Conservation (phyloP, 352 stramenopile genomes). For the Globisporangium splendens region DNA sequence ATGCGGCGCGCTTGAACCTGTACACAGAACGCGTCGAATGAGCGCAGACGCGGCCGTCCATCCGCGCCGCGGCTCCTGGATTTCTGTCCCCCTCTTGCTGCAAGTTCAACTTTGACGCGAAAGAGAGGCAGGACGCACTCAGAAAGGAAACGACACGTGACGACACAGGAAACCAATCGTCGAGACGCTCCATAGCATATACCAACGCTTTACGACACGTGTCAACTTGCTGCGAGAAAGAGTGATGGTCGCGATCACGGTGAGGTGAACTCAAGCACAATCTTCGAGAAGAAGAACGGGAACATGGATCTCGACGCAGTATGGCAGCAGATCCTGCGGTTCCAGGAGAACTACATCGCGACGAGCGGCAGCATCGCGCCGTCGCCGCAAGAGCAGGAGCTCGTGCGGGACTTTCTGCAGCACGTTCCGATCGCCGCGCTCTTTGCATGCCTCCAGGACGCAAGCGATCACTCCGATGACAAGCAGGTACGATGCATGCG, state of each 20-base stretch:
- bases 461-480: conserved; percentile 52
- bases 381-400: conserved; percentile 33
- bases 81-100: conserved; percentile 27
- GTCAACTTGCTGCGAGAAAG: background rate
- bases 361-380: conserved; percentile 46
- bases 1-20: background rate
- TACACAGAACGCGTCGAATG: background rate
- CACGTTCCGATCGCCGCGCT: conserved; percentile 61
- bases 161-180: background rate
- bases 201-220: background rate
- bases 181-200: background rate
- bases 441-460: conserved; percentile 75
- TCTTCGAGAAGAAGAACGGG: background rate
- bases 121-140: conserved; percentile 3
- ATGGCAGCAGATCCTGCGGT: conserved; percentile 57
- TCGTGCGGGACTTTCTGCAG: conserved; percentile 63
- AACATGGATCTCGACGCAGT: conserved; percentile 39
- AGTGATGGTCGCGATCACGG: background rate
- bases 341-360: conserved; percentile 57
- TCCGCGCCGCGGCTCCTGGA: conserved; percentile 13
- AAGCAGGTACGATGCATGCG: conserved; percentile 40
- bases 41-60: background rate
- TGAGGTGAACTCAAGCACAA: background rate
- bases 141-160: background rate
- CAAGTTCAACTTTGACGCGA: conserved; percentile 12